Base-by-base conservation (phyloP, 306 rosid genomes). In the Herpetospermum pedunculosum region DNA sequence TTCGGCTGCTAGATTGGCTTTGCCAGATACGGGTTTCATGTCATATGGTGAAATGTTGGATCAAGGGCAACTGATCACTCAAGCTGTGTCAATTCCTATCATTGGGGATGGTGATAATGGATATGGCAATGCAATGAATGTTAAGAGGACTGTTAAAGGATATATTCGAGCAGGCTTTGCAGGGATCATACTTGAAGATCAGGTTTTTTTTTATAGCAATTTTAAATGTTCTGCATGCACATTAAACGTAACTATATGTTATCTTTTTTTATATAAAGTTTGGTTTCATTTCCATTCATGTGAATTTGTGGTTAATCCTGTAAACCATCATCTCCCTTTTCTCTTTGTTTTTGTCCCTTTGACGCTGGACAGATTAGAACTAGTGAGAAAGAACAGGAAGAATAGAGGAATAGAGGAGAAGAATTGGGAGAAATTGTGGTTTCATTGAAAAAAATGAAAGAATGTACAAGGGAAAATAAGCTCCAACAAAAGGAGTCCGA, bases 51-150 rank as follows among this genome's bases (percentile, higher is more conserved):
- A 93, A 81, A 90, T 91, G 83, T 60, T 90, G 50, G 93, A 91
- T 65, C 96, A 90, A 34, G 94, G 96, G 73, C 90, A 74, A 28
- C 84, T 84, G 44, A 85, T 90, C 21, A 84, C 94, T 15, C 84
- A 89, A 73, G 76, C 96, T 28, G 90, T 90, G 60, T 87, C 92
- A 0, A 87, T 93, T 79, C 97, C 98, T 72, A 86, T 90, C 73
- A 87, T 93, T 29, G 96, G 88, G 32, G 98, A 93, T 82, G 98
- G 87, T 2, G 98, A 93, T 78, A 86, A 87, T 73, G 98, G 98
- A 26, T 93, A 87, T 44, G 97, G 98, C 4, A 89, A 93, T 78
- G 92, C 92, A 29, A 76, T 93, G 90, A 93, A 90, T 86, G 90
- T 90, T 55, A 93, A 93, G 82, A 82, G 98, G 76, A 93, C 97